Conservation (phyloP, 2,329 filamentous ascomycete genomes). For the Xenosphaeropsis pyriputrescens region DNA sequence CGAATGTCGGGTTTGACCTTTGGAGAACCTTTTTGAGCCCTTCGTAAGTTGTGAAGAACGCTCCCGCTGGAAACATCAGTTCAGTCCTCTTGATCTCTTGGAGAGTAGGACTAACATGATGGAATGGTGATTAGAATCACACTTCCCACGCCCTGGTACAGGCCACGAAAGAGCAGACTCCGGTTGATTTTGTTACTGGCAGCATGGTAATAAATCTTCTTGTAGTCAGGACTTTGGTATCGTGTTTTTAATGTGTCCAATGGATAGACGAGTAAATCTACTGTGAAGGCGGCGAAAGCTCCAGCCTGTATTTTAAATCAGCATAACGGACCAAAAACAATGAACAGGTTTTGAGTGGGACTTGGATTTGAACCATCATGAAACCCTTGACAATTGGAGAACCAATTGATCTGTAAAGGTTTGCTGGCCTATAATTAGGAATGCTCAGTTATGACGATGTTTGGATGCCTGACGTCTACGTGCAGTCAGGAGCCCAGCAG, state of each 20-base stretch:
- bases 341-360: too few species aligned
- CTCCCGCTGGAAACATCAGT: slow-evolving; percentile 40
- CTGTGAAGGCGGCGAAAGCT: slow-evolving; percentile 70
- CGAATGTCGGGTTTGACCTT: slow-evolving; percentile 26
- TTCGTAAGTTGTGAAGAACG: slow-evolving; percentile 88
- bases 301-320: slow-evolving; percentile 44
- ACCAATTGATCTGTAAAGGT: too few species aligned
- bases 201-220: slow-evolving; percentile 46
- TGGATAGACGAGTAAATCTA: slow-evolving; percentile 79
- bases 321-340: background rate
- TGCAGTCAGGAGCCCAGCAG: too few species aligned
- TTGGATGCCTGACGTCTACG: too few species aligned
- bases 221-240: slow-evolving; percentile 65
- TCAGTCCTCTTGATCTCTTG: background rate
- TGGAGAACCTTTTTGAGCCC: slow-evolving; percentile 51
- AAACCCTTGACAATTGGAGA: background rate
- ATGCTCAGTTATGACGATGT: too few species aligned
- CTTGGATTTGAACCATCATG: background rate
- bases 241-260: slow-evolving; percentile 84
- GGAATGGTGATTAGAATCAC: slow-evolving; percentile 79
- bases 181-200: slow-evolving; percentile 36
- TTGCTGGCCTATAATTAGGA: too few species aligned
- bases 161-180: slow-evolving; percentile 47
- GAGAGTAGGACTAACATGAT: slow-evolving; percentile 39
- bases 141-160: slow-evolving; percentile 81